Conservation (phyloP, 345 rosid genomes). For the Eucalyptus shirleyi region DNA sequence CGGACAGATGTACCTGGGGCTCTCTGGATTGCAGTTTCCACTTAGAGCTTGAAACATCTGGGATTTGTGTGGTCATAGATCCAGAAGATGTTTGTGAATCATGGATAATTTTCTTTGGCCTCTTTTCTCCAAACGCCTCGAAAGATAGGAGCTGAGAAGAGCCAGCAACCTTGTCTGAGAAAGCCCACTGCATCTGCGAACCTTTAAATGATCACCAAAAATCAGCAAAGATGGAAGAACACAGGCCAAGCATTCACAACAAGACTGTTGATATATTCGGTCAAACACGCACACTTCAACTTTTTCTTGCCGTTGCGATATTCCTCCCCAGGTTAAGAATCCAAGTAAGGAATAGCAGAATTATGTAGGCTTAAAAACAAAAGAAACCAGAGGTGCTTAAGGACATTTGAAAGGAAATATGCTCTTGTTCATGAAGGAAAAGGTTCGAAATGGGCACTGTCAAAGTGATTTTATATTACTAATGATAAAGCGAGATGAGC, state of each 20-base stretch:
- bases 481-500: background rate
- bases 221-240: slow-evolving; percentile 3
- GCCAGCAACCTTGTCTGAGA: slow-evolving; percentile 24
- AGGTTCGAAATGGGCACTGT: background rate
- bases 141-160: slow-evolving; percentile 38
- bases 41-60: background rate
- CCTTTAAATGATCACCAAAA: background rate
- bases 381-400: background rate
- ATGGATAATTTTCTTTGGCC: slow-evolving; percentile 29
- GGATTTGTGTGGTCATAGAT: background rate
- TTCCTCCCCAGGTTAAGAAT: background rate
- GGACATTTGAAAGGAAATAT: background rate
- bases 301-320: background rate
- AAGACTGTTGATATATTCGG: background rate
- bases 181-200: slow-evolving; percentile 25
- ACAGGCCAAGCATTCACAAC: background rate
- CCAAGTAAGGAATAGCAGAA: background rate
- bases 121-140: slow-evolving; percentile 41
- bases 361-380: background rate
- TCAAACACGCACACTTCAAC: background rate
- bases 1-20: background rate
- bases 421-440: background rate
- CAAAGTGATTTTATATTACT: background rate
- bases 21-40: background rate
- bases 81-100: slow-evolving; percentile 32